Evolutionary conservation across 2,329 filamentous ascomycete genomes (phyloP).

Genomic region (Diaporthe humulicola): DNA sequence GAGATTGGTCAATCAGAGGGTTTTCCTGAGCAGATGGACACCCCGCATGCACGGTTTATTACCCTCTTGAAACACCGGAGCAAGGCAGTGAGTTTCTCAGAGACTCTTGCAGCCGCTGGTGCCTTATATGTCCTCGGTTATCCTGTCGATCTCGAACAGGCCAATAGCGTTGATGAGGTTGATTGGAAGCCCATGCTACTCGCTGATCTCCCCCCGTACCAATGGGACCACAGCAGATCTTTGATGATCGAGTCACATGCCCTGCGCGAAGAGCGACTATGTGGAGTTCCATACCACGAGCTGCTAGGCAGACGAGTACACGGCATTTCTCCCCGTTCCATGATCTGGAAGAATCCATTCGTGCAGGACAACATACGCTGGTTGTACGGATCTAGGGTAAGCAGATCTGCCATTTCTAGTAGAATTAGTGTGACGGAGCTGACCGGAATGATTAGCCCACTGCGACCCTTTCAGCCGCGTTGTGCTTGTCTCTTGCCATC

Average conservation of each 20-base stretch:
- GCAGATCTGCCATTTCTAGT: not conserved
- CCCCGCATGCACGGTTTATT: rapidly evolving
- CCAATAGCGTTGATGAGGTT: not conserved
- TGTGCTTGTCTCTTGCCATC: not conserved
- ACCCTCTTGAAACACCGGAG: no score
- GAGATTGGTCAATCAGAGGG: not conserved
- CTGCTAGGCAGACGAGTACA: not conserved
- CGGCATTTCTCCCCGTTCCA: not conserved
- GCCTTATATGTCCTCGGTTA: not conserved
- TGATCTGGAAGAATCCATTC: not conserved
- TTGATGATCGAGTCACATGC: not conserved
- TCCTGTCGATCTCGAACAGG: not conserved
- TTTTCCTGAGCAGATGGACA: not conserved
- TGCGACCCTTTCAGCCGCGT: not conserved
- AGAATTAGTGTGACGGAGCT: not conserved
- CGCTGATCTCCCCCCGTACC: not conserved
- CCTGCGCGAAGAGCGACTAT: not conserved
- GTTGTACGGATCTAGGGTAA: not conserved
- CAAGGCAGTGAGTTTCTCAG: not conserved
- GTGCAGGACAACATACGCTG: not conserved
- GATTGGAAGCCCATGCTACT: not conserved
- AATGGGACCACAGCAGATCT: not conserved
- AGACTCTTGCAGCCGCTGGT: not conserved
- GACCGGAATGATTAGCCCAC: not conserved
- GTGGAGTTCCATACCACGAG: not conserved